Conservation (phyloP, 2,329 filamentous ascomycete species). For the Acrodontium crateriforme region DNA sequence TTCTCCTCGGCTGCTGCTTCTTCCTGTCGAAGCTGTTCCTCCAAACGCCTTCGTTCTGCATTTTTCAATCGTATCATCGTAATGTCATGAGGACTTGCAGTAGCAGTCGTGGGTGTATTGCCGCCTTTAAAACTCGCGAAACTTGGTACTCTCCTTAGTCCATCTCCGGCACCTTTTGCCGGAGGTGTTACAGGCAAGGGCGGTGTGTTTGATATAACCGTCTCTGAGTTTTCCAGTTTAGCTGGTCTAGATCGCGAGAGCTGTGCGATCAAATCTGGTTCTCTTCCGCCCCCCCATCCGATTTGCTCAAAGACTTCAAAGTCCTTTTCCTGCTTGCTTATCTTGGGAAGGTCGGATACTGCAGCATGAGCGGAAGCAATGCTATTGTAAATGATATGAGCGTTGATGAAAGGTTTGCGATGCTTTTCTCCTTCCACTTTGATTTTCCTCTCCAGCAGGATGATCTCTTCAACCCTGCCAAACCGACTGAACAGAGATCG, state of each 20-base stretch:
- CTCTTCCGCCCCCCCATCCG: conserved; percentile 39
- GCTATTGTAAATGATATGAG: conserved; percentile 42
- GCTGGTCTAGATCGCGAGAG: no score
- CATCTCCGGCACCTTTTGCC: conserved; percentile 2
- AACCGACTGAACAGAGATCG: conserved; percentile 37
- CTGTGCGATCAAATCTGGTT: conserved; percentile 35
- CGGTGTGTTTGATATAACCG: neutral
- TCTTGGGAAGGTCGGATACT: conserved; percentile 32
- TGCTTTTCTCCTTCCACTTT: conserved; percentile 19
- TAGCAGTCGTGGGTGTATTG: conserved; percentile 12
- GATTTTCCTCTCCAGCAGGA: conserved; percentile 42
- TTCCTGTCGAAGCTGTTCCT: conserved; percentile 29
- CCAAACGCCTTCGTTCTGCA: conserved; percentile 30
- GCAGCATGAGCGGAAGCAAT: conserved; percentile 45
- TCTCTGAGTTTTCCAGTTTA: neutral
- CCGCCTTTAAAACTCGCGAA: conserved; percentile 22
- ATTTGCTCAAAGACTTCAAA: conserved; percentile 40
- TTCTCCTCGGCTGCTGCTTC: conserved; percentile 17
- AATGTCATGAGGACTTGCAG: conserved; percentile 25
- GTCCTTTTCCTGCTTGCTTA: conserved; percentile 20
- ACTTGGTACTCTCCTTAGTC: conserved; percentile 5
- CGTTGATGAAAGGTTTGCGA: conserved; percentile 27
- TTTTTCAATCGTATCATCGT: conserved; percentile 32
- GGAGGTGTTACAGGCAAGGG: conserved; percentile 2
- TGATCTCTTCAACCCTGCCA: conserved; percentile 42